Base-by-base conservation (phyloP, 2,329 filamentous ascomycete species). In the Diplocarpon rosae region DNA sequence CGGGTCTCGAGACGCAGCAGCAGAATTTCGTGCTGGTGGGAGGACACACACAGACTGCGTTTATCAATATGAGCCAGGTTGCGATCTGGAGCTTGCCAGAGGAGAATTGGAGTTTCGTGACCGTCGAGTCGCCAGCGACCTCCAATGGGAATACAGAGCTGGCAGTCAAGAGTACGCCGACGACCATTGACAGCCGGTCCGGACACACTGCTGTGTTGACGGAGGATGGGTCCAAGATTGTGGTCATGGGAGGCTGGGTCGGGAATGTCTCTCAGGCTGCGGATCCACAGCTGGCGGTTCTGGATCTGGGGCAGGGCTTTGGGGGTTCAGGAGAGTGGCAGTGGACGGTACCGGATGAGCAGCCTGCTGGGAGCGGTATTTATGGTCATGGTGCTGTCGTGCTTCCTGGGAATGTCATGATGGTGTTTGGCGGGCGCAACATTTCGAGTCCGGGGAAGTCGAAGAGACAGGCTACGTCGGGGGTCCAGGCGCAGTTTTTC, bases 1-100 rank as follows among this genome's bases (percentile, higher is more conserved):
- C 76, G 7, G 80, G 76, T 2, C 69, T 70, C 2, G 68, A 81
- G 33, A 82, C 78, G 4, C 83, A 88, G 59, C 78, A 89, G 59
- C 79, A 83, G 50, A 80, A 81, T 55, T 90, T 86, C 53, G 76
- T 95, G 11, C 66, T 95, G 16, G 67, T 95, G 13, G 90, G 89
- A 33, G 90, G 90, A 0, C 88, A 95, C 60, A 94, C 88, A 0
- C 71, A 78, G 54, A 65, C 69, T 13, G 89, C 88, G 0, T 95
- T 95, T 60, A 81, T 95, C 66, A 94, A 95, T 62, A 95, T 94
- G 83, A 93, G 86, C 45, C 85, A 87, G 35, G 77, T 90, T 1
- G 90, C 88, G 0, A 68, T 95, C 1, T 95, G 89, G 71, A 89
- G 80, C 43, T 69, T 95, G 6, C 90, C 90, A 0, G 83, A 93